Base-by-base conservation (phyloP, 306 rosid genomes). In the Vigna mungo region DNA sequence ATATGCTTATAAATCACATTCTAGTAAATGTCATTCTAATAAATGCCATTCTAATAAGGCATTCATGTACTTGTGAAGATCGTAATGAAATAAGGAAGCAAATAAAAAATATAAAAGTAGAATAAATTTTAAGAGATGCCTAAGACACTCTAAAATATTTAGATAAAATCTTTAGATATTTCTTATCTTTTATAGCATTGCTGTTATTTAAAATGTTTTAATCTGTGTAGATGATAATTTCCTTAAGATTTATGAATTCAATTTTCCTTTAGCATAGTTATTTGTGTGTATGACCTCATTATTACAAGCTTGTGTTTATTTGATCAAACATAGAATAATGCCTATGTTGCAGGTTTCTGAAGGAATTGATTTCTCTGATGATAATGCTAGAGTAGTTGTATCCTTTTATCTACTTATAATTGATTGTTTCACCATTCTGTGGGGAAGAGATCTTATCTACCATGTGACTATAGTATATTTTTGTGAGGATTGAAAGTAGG, bases 331-430 rank as follows among this genome's bases (percentile, higher is more conserved):
- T 25, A 70, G 6, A 74, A 14, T 68, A 46, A 66, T 85, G 74
- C 86, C 71, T 86, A 87, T 93, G 89, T 68, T 87, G 87, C 93
- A 94, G 98, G 92, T 94, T 83, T 92, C 98, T 44, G 98, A 95
- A 82, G 97, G 98, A 84, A 89, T 95, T 52, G 98, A 95, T 86
- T 95, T 95, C 81, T 81, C 97, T 18, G 93, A 95, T 87, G 98
- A 92, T 75, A 86, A 95, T 81, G 98, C 98, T 72, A 87, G 98
- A 78, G 93, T 75, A 55, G 97, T 95, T 74, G 98, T 95, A 95
- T 95, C 98, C 96, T 92, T 88, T 53, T 47, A 53, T 75, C 77
- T 43, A 59, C n/a, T 77, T 47, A 13, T 36, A 71, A 30, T 65
- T 32, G 30, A 32, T 49, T 63, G 43, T 71, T 34, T 74, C 34